A percentile compares a stretch with the other conserved stretches of the same genome.
Evolutionary conservation across 371 early-diverging fungal species (phyloP).

Genomic region (Massospora cicadina): DNA sequence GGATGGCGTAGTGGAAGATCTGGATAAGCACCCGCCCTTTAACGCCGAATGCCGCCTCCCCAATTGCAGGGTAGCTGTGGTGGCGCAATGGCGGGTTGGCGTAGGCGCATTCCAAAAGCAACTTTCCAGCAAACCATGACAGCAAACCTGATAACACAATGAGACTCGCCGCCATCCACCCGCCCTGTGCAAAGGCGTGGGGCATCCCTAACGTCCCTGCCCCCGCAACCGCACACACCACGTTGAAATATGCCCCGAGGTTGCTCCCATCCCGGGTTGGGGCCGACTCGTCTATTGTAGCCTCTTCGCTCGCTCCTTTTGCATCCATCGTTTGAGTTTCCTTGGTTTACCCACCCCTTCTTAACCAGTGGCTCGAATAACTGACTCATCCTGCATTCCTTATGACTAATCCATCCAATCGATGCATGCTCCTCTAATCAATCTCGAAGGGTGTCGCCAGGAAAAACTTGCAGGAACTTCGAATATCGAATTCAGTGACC

Average conservation of each 20-base stretch:
- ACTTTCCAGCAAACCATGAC: constrained; percentile 11
- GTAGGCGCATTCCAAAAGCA: constrained; percentile 16
- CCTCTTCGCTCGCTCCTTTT: neutral
- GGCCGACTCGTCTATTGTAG: neutral
- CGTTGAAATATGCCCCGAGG: constrained; percentile 8
- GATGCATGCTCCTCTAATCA: no score
- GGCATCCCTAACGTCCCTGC: constrained; percentile 14
- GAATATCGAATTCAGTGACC: no score
- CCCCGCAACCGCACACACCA: constrained; percentile 14
- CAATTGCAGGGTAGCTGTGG: constrained; percentile 19
- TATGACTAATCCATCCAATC: no score
- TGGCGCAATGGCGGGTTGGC: constrained; percentile 8
- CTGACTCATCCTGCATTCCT: no score
- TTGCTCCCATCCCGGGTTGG: neutral
- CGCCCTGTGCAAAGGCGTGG: constrained; percentile 13
- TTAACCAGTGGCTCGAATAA: no score
- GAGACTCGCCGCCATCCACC: constrained; percentile 12
- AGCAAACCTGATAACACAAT: constrained; percentile 11
- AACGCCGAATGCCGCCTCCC: constrained; percentile 22
- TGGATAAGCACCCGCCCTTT: constrained; percentile 18
- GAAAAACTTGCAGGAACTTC: no score
- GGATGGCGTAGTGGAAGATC: constrained; percentile 35
- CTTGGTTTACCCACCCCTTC: no score
- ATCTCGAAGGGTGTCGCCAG: no score
- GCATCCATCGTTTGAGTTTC: no score